Evolutionary conservation across 768 basidiomycete genomes (phyloP).

Genomic region (Inosperma sp.): DNA sequence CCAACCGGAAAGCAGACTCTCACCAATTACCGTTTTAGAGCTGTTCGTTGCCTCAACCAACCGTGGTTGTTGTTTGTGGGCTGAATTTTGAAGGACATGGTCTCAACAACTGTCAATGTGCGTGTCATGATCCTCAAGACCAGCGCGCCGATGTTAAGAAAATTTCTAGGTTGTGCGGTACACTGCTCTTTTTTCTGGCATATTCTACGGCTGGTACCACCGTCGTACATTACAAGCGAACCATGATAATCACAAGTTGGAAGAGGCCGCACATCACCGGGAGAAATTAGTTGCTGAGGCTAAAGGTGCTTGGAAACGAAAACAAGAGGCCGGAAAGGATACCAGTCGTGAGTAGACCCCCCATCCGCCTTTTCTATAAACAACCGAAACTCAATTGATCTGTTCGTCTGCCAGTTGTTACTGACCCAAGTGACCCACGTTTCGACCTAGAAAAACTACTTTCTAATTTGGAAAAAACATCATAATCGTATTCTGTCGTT

Average conservation of each 20-base stretch:
- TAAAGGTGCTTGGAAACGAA: slow-evolving; percentile 85
- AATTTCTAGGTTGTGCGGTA: slow-evolving; percentile 81
- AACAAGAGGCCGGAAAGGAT: slow-evolving; percentile 51
- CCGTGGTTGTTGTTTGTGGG: slow-evolving; percentile 18
- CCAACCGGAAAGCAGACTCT: not conserved
- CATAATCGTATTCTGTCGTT: slow-evolving; percentile 34
- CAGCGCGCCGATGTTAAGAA: slow-evolving; percentile 8
- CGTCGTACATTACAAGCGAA: slow-evolving; percentile 82
- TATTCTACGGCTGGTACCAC: slow-evolving; percentile 90
- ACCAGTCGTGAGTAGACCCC: slow-evolving; percentile 49
- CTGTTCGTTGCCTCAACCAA: slow-evolving; percentile 14
- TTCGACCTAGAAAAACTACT: slow-evolving; percentile 95
- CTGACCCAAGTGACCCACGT: slow-evolving; percentile 90
- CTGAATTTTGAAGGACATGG: slow-evolving; percentile 46
- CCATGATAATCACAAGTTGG: slow-evolving; percentile 71
- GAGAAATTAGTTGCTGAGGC: slow-evolving; percentile 80
- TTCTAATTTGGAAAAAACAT: slow-evolving; percentile 68
- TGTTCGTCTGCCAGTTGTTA: slow-evolving; percentile 55
- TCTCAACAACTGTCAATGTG: slow-evolving; percentile 74
- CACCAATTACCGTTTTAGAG: not conserved
- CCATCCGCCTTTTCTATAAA: slow-evolving; percentile 1
- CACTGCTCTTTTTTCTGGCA: slow-evolving; percentile 81
- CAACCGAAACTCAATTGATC: no score
- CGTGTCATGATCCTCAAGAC: slow-evolving; percentile 25
- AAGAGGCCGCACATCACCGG: slow-evolving; percentile 67